Percentiles rank a stretch among this genome's conserved stretches.
Conservation (phyloP, 2,329 filamentous ascomycete genomes). For the Rachicladosporium sp. region DNA sequence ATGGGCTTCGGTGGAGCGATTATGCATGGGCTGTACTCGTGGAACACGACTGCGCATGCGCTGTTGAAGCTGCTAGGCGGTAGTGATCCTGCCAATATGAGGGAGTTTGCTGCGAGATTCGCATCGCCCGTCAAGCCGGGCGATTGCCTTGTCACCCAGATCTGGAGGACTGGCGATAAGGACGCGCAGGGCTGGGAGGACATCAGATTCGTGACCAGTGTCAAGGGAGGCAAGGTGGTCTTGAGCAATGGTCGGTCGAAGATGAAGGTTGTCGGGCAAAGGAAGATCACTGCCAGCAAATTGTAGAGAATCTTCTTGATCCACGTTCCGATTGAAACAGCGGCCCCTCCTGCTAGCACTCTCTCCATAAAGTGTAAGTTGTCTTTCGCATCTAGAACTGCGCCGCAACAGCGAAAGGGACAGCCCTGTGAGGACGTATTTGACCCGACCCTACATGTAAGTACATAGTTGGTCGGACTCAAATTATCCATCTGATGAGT, state of each 20-base stretch:
- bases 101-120: slow-evolving; percentile 81
- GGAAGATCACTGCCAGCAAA: slow-evolving; percentile 12
- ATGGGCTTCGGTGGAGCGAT: slow-evolving; percentile 89
- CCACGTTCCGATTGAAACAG: no score
- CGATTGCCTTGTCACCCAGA: slow-evolving; percentile 67
- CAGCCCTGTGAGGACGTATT: no score
- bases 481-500: no score
- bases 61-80: slow-evolving; percentile 62
- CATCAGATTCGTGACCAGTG: slow-evolving; percentile 64
- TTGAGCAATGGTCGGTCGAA: slow-evolving; percentile 77
- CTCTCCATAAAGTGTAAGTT: no score
- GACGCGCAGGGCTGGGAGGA: slow-evolving; percentile 63
- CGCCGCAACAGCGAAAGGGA: no score
- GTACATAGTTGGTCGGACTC: no score
- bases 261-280: slow-evolving; percentile 46
- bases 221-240: slow-evolving; percentile 71
- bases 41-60: slow-evolving; percentile 67
- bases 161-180: slow-evolving; percentile 63
- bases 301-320: slow-evolving; percentile 5
- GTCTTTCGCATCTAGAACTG: no score
- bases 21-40: slow-evolving; percentile 79
- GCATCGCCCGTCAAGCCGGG: slow-evolving; percentile 73
- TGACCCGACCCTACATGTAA: no score
- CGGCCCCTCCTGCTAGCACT: no score
- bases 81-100: slow-evolving; percentile 68